Conservation (phyloP, 179 eudicot genomes). For the Corrigiola litoralis region DNA sequence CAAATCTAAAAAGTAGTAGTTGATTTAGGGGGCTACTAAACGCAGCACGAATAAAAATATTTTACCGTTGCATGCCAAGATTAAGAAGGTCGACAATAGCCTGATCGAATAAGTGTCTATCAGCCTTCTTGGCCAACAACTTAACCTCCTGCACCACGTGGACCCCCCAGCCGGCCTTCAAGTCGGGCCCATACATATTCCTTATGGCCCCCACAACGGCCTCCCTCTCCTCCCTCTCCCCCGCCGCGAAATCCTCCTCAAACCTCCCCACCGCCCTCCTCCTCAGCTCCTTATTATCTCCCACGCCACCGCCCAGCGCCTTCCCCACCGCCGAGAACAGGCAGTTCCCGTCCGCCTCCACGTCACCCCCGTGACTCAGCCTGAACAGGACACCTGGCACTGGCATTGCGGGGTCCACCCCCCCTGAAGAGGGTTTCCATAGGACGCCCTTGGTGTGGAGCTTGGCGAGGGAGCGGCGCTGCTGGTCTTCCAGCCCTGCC, state of each 20-base stretch:
- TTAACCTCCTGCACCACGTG: conserved; percentile 84
- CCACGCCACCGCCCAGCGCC: conserved; percentile 30
- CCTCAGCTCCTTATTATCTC: conserved; percentile 41
- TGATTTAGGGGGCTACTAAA: no score
- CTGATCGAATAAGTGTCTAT: conserved; percentile 50
- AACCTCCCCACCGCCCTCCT: conserved; percentile 58
- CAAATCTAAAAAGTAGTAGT: no score
- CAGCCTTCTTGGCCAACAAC: conserved; percentile 57
- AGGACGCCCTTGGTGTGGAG: conserved; percentile 64
- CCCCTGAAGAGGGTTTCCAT: conserved; percentile 85
- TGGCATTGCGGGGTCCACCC: no score
- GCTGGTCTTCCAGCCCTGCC: conserved; percentile 58
- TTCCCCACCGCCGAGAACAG: conserved; percentile 59
- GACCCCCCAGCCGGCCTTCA: conserved; percentile 73
- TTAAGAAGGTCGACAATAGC: conserved; percentile 55
- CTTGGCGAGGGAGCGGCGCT: conserved; percentile 32
- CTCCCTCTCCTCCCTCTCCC: conserved; percentile 35
- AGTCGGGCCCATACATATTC: conserved; percentile 77
- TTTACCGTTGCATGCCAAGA: conserved; percentile 77
- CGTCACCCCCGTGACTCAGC: conserved; percentile 83
- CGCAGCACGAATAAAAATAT: not conserved
- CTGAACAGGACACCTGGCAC: no score
- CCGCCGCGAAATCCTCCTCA: conserved; percentile 47
- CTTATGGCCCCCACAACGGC: conserved; percentile 43
- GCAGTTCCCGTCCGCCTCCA: conserved; percentile 87